Evolutionary conservation across 768 basidiomycete genomes (phyloP), one percentile per base, ranked within the genome.

Genomic region (Leucosporidium scottii): DNA sequence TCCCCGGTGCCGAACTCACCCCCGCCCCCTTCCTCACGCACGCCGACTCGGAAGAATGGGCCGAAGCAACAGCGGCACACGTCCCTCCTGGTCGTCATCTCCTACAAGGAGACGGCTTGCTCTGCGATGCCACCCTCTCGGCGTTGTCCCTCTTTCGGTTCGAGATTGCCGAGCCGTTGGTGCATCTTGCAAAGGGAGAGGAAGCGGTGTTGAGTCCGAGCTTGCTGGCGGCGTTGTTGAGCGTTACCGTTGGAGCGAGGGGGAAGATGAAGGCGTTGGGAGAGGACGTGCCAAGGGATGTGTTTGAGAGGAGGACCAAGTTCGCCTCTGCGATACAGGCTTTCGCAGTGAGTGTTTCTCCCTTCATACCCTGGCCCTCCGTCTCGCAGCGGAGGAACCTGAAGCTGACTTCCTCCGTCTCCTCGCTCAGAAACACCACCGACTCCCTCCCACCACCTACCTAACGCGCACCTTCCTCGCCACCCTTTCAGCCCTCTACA

Each of bases 91-190:
- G 23, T 51, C 50, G 50, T 51, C 50, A 51, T 51, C 50, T 23
- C 21, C 8, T 8, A 21, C 25, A 21, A 21, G 39, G n/a, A 4
- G 48, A 61, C 34, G 50, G 48, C 49, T 20, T 61, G 21, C 50
- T 73, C 5, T 73, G 71, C 54, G 68, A 73, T 28, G 36, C 49
- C 25, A 73, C 71, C 28, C 27, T 64, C 31, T 44, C 47, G 9
- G 62, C 49, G 10, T 57, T 73, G 17, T 34, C 62, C 0, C 48
- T 39, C 36, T 73, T 69, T 58, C 65, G 61, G 9, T 50, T 66
- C 17, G 65, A 66, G 13, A 55, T 64, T 25, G 67, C 56, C 3
- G 62, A 60, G 36, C 56, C 61, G 1, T 47, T 73, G 17, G 31
- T 69, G 18, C 34, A 48, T 3, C 15, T 53, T 4, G 39, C 27